These are phyloP conservation scores for Fraxinus xanthoxyloides DNA, from an alignment of 305 asterid species.

Conservation along the genomic window DNA sequence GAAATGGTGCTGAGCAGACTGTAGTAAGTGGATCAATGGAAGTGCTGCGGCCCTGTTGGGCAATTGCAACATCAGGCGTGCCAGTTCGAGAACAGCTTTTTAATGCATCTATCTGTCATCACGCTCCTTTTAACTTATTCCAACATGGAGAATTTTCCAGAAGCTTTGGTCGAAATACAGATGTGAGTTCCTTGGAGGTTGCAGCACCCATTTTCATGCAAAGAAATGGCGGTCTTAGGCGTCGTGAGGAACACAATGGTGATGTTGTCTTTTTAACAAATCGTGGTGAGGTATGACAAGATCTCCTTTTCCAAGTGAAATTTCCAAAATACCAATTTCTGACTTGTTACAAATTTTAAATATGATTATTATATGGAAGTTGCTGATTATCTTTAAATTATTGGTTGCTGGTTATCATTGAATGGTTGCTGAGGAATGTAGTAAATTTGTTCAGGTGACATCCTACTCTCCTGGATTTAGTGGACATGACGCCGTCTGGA, in stretches of 20 bases:
- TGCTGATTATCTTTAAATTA: not conserved
- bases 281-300: conserved; percentile 79
- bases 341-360: not conserved
- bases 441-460: conserved; percentile 58
- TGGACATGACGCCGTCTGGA: conserved; percentile 88
- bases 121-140: conserved; percentile 79
- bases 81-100: conserved; percentile 94
- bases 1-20: conserved; percentile 90
- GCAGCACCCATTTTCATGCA: conserved; percentile 92
- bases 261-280: conserved; percentile 91
- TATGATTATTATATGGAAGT: not conserved
- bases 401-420: not conserved
- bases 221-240: conserved; percentile 78
- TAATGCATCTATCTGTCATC: conserved; percentile 95
- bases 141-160: conserved; percentile 82
- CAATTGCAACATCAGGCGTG: conserved; percentile 96
- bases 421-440: conserved; percentile 12
- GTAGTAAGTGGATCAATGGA: conserved; percentile 95
- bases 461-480: conserved; percentile 89
- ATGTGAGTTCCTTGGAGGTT: conserved; percentile 74
- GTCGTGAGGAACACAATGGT: conserved; percentile 87
- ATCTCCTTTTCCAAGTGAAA: not conserved
- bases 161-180: conserved; percentile 57
- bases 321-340: not conserved
- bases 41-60: conserved; percentile 97